Percentiles rank a stretch among this genome's conserved stretches.
These are phyloP conservation scores for Aristolochia fimbriata DNA, from an alignment of 164 flowering plant species.

Conservation along the genomic window DNA sequence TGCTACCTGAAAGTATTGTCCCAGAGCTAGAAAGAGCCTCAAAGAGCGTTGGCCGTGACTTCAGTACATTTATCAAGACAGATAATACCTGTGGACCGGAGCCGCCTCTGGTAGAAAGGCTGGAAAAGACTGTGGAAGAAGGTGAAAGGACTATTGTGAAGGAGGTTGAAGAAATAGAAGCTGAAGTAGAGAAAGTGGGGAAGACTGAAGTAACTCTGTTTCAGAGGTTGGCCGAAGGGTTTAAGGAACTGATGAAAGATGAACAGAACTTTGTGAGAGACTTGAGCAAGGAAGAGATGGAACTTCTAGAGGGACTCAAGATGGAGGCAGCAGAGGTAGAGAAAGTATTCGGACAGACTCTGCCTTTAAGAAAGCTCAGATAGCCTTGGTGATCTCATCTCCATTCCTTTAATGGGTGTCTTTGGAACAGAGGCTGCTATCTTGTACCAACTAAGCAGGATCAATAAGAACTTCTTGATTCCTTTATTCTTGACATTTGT, in stretches of 20 bases:
- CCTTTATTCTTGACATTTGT: background rate
- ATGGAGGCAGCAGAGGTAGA: slow-evolving; percentile 86
- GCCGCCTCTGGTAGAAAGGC: slow-evolving; percentile 80
- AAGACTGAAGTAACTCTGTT: slow-evolving; percentile 63
- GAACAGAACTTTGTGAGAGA: slow-evolving; percentile 52
- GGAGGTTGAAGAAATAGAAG: slow-evolving; percentile 75
- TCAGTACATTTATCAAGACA: slow-evolving; percentile 58
- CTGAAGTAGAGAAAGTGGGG: slow-evolving; percentile 48
- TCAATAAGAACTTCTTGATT: background rate
- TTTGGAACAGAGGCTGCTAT: background rate
- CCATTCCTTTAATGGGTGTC: background rate
- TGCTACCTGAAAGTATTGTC: slow-evolving; percentile 66
- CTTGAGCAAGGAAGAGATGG: slow-evolving; percentile 75
- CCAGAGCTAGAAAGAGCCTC: slow-evolving; percentile 81
- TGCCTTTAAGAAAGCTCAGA: slow-evolving; percentile 78
- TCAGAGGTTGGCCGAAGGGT: slow-evolving; percentile 55
- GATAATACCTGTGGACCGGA: slow-evolving; percentile 93
- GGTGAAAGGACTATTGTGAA: slow-evolving; percentile 63
- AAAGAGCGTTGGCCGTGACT: slow-evolving; percentile 67
- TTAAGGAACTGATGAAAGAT: slow-evolving; percentile 54
- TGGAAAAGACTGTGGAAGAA: slow-evolving; percentile 83
- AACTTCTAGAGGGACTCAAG: slow-evolving; percentile 48
- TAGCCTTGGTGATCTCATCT: slow-evolving; percentile 11
- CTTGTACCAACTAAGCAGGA: background rate
- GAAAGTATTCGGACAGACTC: slow-evolving; percentile 63